Evolutionary conservation across 108 stramenopile genomes (phyloP).

Genomic region (Nitzschia palea): DNA sequence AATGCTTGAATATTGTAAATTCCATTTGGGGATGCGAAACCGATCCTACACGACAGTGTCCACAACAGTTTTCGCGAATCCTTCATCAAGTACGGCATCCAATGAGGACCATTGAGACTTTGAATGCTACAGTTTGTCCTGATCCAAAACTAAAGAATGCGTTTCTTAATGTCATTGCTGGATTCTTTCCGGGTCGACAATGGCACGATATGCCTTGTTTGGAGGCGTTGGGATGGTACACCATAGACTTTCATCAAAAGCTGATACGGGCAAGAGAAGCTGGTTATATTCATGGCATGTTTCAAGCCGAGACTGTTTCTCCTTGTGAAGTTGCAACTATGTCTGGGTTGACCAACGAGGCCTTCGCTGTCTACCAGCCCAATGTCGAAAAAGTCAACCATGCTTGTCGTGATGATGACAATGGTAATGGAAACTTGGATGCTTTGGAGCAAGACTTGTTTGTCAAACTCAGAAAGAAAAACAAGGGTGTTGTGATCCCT

Average conservation of each 20-base stretch:
- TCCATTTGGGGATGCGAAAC: slow-evolving; percentile 52
- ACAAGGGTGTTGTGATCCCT: not conserved
- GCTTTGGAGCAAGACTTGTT: not conserved
- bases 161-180: slow-evolving; percentile 35
- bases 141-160: slow-evolving; percentile 17
- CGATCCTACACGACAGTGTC: not conserved
- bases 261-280: slow-evolving; percentile 33
- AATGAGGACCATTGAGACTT: slow-evolving; percentile 37
- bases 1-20: slow-evolving; percentile 38
- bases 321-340: slow-evolving; percentile 47
- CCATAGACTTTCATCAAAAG: slow-evolving; percentile 33
- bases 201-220: slow-evolving; percentile 36
- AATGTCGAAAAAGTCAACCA: slow-evolving; percentile 27
- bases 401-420: not conserved
- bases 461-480: not conserved
- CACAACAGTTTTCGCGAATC: slow-evolving; percentile 12
- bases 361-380: slow-evolving; percentile 38
- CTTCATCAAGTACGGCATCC: slow-evolving; percentile 62
- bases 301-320: slow-evolving; percentile 39
- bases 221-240: slow-evolving; percentile 39
- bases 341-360: slow-evolving; percentile 45
- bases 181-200: not conserved
- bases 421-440: not conserved
- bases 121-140: slow-evolving; percentile 44
- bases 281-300: slow-evolving; percentile 38